These are phyloP conservation scores for Lentinula sp. DNA, from an alignment of 768 basidiomycete species.

Conservation along the genomic window DNA sequence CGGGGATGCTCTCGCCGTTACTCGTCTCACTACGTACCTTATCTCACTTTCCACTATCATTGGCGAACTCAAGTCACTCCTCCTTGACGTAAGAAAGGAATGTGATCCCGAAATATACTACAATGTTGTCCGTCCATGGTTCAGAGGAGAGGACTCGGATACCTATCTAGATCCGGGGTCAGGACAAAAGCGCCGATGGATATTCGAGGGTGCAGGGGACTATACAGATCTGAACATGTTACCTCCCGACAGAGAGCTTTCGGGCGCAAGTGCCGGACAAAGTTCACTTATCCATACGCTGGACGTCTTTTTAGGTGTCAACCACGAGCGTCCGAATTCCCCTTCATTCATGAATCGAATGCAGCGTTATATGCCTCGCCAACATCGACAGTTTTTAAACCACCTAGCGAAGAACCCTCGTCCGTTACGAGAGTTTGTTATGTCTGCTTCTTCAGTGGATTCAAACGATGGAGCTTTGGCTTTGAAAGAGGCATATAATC, in stretches of 20 bases:
- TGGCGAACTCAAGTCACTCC: constrained; percentile 50
- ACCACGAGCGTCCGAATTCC: constrained; percentile 27
- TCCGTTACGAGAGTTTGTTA: constrained; percentile 53
- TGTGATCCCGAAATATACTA: constrained; percentile 75
- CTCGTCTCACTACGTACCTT: constrained; percentile 63
- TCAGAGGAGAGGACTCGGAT: constrained; percentile 62
- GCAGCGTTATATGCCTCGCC: constrained; percentile 79
- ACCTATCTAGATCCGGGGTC: constrained; percentile 2
- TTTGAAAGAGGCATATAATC: constrained; percentile 55
- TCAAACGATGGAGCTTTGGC: constrained; percentile 14
- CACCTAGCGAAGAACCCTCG: constrained; percentile 59
- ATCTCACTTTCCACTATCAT: constrained; percentile 57
- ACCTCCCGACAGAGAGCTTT: constrained; percentile 44
- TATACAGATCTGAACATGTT: constrained; percentile 28
- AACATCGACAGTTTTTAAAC: constrained; percentile 71
- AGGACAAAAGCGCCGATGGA: constrained; percentile 34
- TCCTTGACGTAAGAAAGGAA: constrained; percentile 59
- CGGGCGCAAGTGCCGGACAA: constrained; percentile 81
- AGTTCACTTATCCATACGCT: constrained; percentile 71
- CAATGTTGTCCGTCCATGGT: constrained; percentile 72
- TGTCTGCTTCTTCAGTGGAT: constrained; percentile 7
- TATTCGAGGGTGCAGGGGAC: constrained; percentile 55
- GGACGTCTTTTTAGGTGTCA: constrained; percentile 68
- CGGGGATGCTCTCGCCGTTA: constrained; percentile 56
- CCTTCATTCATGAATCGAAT: constrained; percentile 57